Evolutionary conservation across 1,139 yeast species (phyloP).

Genomic region (Geotrichum histeridarum): DNA sequence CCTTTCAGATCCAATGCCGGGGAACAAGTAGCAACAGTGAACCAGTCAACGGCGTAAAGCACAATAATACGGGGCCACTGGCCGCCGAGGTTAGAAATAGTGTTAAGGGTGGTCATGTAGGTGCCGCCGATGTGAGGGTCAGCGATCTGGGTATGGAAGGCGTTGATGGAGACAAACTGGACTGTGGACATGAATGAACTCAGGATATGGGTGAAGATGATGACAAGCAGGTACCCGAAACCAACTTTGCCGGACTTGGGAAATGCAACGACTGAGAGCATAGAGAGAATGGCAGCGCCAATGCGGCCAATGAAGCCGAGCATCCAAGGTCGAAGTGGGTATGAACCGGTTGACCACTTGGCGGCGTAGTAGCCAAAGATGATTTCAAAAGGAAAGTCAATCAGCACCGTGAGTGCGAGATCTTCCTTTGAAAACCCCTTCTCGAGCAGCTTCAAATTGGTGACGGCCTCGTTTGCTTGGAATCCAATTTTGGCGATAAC

Average conservation of each 20-base stretch:
- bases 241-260: slow-evolving; percentile 55
- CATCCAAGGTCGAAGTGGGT: slow-evolving; percentile 81
- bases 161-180: slow-evolving; percentile 89
- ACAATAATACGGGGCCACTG: slow-evolving; percentile 92
- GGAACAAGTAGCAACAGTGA: slow-evolving; percentile 63
- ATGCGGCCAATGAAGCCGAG: slow-evolving; percentile 84
- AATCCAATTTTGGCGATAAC: slow-evolving; percentile 83
- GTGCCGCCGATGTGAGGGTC: slow-evolving; percentile 97
- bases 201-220: slow-evolving; percentile 74
- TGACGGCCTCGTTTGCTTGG: slow-evolving; percentile 93
- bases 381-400: slow-evolving; percentile 95
- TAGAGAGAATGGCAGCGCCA: slow-evolving; percentile 69
- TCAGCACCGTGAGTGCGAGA: slow-evolving; percentile 81
- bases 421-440: slow-evolving; percentile 92
- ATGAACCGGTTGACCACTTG: slow-evolving; percentile 77
- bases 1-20: slow-evolving; percentile 21
- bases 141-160: slow-evolving; percentile 92
- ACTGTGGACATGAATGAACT: slow-evolving; percentile 92
- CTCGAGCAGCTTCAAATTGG: slow-evolving; percentile 85
- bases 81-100: slow-evolving; percentile 90
- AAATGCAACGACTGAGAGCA: slow-evolving; percentile 63
- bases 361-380: slow-evolving; percentile 94
- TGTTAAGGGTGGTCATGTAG: slow-evolving; percentile 92
- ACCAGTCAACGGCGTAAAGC: slow-evolving; percentile 69
- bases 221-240: slow-evolving; percentile 54